Conservation (phyloP, 768 basidiomycete genomes). For the Crassisporium funariophilum region DNA sequence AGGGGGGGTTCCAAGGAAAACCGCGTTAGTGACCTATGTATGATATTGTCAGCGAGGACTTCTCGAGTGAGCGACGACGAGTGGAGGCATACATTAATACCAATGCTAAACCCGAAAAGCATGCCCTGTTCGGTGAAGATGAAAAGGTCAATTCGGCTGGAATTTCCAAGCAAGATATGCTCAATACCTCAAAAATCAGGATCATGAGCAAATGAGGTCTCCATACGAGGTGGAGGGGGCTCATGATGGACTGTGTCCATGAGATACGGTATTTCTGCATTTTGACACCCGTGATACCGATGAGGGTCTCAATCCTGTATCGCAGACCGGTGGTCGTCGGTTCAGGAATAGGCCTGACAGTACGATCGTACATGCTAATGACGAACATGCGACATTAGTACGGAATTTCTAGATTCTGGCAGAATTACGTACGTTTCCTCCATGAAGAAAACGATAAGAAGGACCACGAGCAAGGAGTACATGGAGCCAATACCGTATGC, state of each 20-base stretch:
- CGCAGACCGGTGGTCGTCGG: constrained; percentile 42
- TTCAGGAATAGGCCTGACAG: constrained; percentile 49
- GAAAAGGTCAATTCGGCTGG: neutral
- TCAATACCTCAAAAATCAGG: constrained; percentile 51
- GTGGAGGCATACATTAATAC: constrained; percentile 50
- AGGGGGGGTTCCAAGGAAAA: constrained; percentile 59
- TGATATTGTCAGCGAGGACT: neutral
- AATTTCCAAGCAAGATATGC: neutral
- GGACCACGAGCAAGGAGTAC: constrained; percentile 55
- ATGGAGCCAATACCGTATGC: constrained; percentile 67
- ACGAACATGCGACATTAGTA: neutral
- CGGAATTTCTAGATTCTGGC: neutral
- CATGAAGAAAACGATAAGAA: constrained; percentile 59
- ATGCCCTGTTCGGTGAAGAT: constrained; percentile 42
- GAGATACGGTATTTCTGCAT: constrained; percentile 60
- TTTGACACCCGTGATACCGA: constrained; percentile 63
- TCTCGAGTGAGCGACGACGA: neutral
- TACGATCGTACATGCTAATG: constrained; percentile 64
- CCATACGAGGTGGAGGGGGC: constrained; percentile 58
- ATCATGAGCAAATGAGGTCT: constrained; percentile 59
- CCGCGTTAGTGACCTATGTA: constrained; percentile 65
- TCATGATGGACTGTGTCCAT: constrained; percentile 48
- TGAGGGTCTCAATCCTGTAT: constrained; percentile 57
- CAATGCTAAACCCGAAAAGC: constrained; percentile 66
- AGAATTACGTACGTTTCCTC: constrained; percentile 74